Conservation (phyloP, 768 basidiomycete species). For the Cyclocybe cylindracea region DNA sequence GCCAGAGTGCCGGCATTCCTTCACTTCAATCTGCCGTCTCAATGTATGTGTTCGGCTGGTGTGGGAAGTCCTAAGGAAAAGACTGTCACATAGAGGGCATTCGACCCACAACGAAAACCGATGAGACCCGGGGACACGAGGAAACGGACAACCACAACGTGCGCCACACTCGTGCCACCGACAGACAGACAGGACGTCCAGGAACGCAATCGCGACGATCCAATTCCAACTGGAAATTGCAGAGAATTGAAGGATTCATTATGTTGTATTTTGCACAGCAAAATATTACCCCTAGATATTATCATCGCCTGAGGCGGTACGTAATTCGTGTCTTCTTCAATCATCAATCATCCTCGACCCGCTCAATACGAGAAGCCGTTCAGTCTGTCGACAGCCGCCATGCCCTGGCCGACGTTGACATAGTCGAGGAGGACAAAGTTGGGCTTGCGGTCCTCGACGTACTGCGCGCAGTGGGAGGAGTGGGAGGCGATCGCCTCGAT, state of each 20-base stretch:
- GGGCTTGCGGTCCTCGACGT: conserved; percentile 42
- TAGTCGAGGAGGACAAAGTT: conserved; percentile 55
- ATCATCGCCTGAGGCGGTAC: conserved; percentile 1
- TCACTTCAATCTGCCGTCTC: too few species aligned
- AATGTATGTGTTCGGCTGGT: too few species aligned
- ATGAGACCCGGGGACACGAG: too few species aligned
- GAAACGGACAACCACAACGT: too few species aligned
- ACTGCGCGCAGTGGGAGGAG: conserved; percentile 41
- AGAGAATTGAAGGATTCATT: neutral
- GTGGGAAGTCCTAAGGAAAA: too few species aligned
- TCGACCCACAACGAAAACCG: too few species aligned
- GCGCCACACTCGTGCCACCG: too few species aligned
- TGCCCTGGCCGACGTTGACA: conserved; percentile 45
- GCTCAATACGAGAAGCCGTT: conserved; percentile 37
- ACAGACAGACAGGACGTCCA: too few species aligned
- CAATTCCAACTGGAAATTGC: neutral
- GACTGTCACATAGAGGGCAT: too few species aligned
- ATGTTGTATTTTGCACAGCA: conserved; percentile 17
- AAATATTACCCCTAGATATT: conserved; percentile 6
- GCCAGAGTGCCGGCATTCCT: too few species aligned
- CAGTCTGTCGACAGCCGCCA: conserved; percentile 41
- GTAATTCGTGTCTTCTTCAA: neutral
- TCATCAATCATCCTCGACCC: neutral
- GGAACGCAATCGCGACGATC: too few species aligned
- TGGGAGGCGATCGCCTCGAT: conserved; percentile 32